phyloP scores from a whole-genome alignment of 495 filamentous ascomycete species.

The Delitschia confertaspora region DNA sequence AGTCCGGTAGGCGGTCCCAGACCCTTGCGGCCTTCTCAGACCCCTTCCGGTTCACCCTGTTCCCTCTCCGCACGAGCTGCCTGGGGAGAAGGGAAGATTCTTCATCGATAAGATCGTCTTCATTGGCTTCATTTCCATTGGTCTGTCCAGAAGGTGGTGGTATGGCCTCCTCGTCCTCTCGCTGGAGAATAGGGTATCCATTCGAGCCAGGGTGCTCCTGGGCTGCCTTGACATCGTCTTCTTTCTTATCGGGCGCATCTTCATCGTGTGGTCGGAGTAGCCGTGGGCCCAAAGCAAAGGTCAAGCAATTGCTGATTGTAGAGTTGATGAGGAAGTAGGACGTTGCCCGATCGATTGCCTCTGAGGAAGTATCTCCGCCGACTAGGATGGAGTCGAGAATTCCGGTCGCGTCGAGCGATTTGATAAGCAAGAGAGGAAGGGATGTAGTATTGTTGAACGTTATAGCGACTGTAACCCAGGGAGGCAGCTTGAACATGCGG shows the following conservation, averaged over 20 bases:
- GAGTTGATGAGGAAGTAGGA: slow-evolving; percentile 60
- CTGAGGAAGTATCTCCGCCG: slow-evolving; percentile 39
- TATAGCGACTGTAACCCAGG: slow-evolving; percentile 58
- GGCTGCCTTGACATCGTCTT: slow-evolving; percentile 28
- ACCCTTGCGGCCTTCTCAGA: slow-evolving; percentile 10
- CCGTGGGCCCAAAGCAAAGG: slow-evolving; percentile 57
- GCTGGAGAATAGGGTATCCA: slow-evolving; percentile 1
- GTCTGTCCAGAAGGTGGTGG: no score
- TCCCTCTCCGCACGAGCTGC: slow-evolving; percentile 23
- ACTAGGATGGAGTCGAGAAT: slow-evolving; percentile 49
- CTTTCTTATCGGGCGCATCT: slow-evolving; percentile 33
- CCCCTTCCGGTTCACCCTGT: slow-evolving; percentile 23
- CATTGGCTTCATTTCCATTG: slow-evolving; percentile 18
- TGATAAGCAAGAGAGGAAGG: slow-evolving; percentile 59
- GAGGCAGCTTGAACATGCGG: slow-evolving; percentile 47
- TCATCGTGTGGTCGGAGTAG: slow-evolving; percentile 44
- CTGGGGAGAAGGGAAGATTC: slow-evolving; percentile 44
- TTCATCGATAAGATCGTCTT: slow-evolving; percentile 38
- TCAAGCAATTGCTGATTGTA: slow-evolving; percentile 54
- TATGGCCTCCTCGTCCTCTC: slow-evolving; percentile 23
- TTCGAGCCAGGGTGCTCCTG: slow-evolving; percentile 7
- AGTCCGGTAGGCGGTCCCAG: slow-evolving; percentile 38
- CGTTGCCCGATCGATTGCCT: slow-evolving; percentile 55
- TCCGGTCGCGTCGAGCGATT: slow-evolving; percentile 56
- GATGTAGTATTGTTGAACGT: slow-evolving; percentile 72